Evolutionary conservation across 768 basidiomycete species (phyloP), one percentile per base, ranked within the genome.

Genomic region (Lactifluus volemus): DNA sequence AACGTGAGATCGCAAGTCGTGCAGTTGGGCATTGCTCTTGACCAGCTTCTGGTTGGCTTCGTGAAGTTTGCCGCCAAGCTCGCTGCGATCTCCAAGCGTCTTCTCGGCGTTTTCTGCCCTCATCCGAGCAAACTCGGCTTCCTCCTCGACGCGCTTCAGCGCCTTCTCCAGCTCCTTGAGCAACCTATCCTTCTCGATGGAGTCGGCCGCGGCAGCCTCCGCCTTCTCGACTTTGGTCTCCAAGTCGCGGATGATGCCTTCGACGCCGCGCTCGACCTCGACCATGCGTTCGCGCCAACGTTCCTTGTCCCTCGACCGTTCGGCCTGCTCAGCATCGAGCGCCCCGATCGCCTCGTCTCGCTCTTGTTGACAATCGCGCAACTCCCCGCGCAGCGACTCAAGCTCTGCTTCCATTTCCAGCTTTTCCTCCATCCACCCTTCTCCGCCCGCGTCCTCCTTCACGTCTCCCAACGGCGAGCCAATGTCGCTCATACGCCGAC

Each of bases 361-460:
- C 58, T 74, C 73, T 32, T 65, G 67, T 34, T 65, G 65, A 58
- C 70, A 66, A 48, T 67, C 68, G 49, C 78, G 75, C 9, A 82
- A 70, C 64, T 74, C 71, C 42, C 70, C 65, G 59, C 73, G 70
- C 47, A 74, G 49, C 58, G 70, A 66, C 7, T 71, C 68, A n/a
- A 74, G 42, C 61, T 71, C 63, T 29, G 69, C 68, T 57, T 80
- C 78, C 19, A 82, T 71, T 42, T 79, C 79, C 3, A 82, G 80
- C 69, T 81, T 87, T 70, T 90, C 87, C 61, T 88, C 87, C 32
- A 82, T 73, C 86, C 86, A 88, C 11, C 76, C 81, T 65, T 90
- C 88, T 1, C 76, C 84, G 50, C 69, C 73, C 11, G 78, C 76
- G 59, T 87, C 84, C 67, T 89, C 89, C 44, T 77, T 77, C 1